phyloP scores from a whole-genome alignment of 2,329 filamentous ascomycete genomes.

The Didymella keratinophila region DNA sequence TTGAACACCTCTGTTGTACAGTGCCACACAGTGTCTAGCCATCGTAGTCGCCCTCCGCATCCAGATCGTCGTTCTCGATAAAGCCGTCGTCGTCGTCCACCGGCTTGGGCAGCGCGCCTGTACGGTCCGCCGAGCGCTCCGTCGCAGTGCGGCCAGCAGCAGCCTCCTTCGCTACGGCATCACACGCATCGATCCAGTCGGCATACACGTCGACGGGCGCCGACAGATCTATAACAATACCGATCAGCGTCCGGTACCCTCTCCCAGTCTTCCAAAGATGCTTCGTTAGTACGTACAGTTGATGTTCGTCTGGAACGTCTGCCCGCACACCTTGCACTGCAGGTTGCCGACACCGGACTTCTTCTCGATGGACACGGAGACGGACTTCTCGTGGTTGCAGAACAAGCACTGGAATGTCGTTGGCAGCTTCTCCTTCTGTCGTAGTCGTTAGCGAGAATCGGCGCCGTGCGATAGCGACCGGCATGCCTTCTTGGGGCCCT shows the following conservation, averaged over 20 bases:
- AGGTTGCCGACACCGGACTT: constrained; percentile 86
- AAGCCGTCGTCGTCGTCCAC: constrained; percentile 48
- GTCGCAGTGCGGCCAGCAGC: constrained; percentile 49
- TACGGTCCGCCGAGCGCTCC: constrained; percentile 37
- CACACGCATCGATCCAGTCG: constrained; percentile 97
- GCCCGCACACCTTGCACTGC: constrained; percentile 90
- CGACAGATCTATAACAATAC: constrained; percentile 72
- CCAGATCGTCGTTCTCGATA: constrained; percentile 50
- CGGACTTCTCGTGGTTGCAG: constrained; percentile 96
- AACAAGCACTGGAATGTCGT: constrained; percentile 96
- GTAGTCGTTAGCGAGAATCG: constrained; percentile 24
- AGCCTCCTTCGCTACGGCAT: constrained; percentile 72
- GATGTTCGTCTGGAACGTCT: constrained; percentile 90
- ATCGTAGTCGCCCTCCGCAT: constrained; percentile 50
- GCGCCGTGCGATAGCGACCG: constrained; percentile 6
- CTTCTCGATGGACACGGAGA: constrained; percentile 91
- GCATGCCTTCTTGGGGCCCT: constrained; percentile 80
- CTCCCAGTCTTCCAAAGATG: background rate
- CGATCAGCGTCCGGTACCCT: constrained; percentile 23
- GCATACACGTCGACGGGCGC: constrained; percentile 94
- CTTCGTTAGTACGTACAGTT: constrained; percentile 72
- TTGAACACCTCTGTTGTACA: constrained; percentile 27
- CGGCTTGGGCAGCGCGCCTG: constrained; percentile 33
- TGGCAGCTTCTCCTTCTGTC: constrained; percentile 69
- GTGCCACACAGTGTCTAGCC: constrained; percentile 28